Conservation (phyloP, 495 filamentous ascomycete species). For the Lophiotrema nucula region DNA sequence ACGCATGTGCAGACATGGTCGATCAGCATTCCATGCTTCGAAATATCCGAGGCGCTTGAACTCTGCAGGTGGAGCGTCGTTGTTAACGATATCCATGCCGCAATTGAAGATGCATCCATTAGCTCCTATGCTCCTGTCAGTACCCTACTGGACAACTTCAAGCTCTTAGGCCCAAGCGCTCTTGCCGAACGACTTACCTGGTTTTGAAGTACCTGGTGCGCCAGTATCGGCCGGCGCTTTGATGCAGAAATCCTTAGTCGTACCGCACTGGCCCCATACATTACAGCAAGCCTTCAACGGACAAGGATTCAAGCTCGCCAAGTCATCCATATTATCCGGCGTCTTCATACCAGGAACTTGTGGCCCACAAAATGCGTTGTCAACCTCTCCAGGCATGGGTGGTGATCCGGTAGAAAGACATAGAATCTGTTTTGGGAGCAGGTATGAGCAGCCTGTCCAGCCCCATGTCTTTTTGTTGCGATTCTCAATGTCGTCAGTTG, state of each 20-base stretch:
- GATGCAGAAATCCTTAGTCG: conserved; percentile 49
- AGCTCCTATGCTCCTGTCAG: too few relatives aligned
- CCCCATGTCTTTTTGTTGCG: conserved; percentile 52
- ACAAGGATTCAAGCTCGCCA: conserved; percentile 16
- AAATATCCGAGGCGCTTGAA: not conserved
- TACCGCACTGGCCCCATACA: conserved; percentile 53
- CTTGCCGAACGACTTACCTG: too few relatives aligned
- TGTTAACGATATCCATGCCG: conserved; percentile 9
- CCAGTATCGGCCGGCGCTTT: conserved; percentile 23
- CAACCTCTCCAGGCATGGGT: conserved; percentile 45
- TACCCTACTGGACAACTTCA: too few relatives aligned
- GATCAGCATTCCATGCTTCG: not conserved
- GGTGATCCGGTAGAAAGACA: conserved; percentile 50
- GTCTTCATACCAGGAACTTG: not conserved
- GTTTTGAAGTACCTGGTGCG: conserved; percentile 40
- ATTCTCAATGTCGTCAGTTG: conserved; percentile 37
- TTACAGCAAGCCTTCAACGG: conserved; percentile 27
- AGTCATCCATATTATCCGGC: not conserved
- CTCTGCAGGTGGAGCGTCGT: not conserved
- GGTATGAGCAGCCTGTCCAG: conserved; percentile 47
- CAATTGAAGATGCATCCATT: conserved; percentile 4
- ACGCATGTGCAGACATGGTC: not conserved
- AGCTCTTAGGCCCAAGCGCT: too few relatives aligned
- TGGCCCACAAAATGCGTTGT: conserved; percentile 49
- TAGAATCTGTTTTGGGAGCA: conserved; percentile 38